Conservation (phyloP, 1,284 basidiomycete genomes). For the Apiotrichum domesticum region DNA sequence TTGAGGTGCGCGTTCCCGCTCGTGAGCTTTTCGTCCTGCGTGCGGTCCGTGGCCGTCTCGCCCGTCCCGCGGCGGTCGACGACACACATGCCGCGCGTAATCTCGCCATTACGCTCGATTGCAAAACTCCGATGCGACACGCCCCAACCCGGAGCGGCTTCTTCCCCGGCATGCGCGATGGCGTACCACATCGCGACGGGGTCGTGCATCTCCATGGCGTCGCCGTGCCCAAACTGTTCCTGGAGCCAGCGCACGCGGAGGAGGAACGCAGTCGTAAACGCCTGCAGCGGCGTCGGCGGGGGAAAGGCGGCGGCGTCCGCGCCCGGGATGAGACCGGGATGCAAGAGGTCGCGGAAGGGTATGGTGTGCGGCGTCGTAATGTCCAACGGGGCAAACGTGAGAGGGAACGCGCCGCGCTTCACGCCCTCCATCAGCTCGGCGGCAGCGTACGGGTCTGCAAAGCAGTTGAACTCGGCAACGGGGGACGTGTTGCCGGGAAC, state of each 20-base stretch:
- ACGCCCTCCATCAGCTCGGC: constrained; percentile 49
- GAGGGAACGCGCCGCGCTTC: constrained; percentile 43
- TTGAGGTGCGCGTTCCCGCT: background rate
- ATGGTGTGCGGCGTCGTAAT: constrained; percentile 73
- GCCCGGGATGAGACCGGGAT: constrained; percentile 48
- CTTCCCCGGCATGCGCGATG: constrained; percentile 51
- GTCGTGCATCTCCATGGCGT: constrained; percentile 67
- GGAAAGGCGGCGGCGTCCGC: constrained; percentile 23
- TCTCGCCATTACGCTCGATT: constrained; percentile 47
- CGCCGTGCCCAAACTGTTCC: constrained; percentile 64
- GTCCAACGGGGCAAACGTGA: constrained; percentile 71
- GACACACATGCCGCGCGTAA: constrained; percentile 49
- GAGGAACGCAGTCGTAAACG: constrained; percentile 74
- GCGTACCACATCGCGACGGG: constrained; percentile 50
- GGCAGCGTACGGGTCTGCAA: constrained; percentile 84
- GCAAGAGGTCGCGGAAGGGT: constrained; percentile 59
- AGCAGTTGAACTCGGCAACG: constrained; percentile 87
- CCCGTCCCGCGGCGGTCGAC: constrained; percentile 45
- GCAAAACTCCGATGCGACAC: constrained; percentile 38
- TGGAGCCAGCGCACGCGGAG: constrained; percentile 61
- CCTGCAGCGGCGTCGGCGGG: constrained; percentile 47
- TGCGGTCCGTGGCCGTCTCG: constrained; percentile 27
- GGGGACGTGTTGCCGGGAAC: constrained; percentile 85
- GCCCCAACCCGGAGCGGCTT: constrained; percentile 33
- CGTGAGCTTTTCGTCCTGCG: constrained; percentile 24